Evolutionary conservation across 1,284 basidiomycete genomes (phyloP).

Genomic region (Apiotrichum mycotoxinovorans): DNA sequence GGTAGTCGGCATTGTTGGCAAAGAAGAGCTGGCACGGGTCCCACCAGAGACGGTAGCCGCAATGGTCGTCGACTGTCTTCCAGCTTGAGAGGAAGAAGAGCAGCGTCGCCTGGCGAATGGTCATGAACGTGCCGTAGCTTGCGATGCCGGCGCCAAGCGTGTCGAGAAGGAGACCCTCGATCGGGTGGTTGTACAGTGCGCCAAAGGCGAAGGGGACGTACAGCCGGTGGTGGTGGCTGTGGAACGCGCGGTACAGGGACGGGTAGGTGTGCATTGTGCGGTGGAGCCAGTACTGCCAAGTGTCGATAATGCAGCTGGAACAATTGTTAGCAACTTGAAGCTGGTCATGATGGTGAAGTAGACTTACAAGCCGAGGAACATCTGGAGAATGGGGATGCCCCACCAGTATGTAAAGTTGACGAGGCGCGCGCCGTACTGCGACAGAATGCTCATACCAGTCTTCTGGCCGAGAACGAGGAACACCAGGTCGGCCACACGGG

Average conservation of each 20-base stretch:
- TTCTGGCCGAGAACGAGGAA: constrained; percentile 53
- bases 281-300: constrained; percentile 97
- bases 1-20: constrained; percentile 94
- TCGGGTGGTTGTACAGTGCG: constrained; percentile 93
- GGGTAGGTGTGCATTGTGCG: constrained; percentile 87
- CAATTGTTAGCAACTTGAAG: too few relatives aligned
- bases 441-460: constrained; percentile 47
- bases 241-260: constrained; percentile 85
- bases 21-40: constrained; percentile 84
- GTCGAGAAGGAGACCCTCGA: constrained; percentile 92
- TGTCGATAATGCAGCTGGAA: constrained; percentile 87
- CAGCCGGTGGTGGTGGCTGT: constrained; percentile 92
- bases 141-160: constrained; percentile 76
- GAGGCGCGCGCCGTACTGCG: constrained; percentile 55
- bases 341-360: too few relatives aligned
- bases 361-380: constrained; percentile 79
- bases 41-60: constrained; percentile 83
- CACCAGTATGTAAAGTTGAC: constrained; percentile 89
- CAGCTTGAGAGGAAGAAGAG: constrained; percentile 79
- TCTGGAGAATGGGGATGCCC: constrained; percentile 73
- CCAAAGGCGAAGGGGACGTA: constrained; percentile 98
- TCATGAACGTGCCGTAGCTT: constrained; percentile 67
- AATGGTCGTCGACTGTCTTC: constrained; percentile 98
- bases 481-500: constrained; percentile 51
- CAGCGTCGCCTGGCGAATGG: constrained; percentile 76